A percentile compares a stretch with the other conserved stretches of the same genome.
Evolutionary conservation across 352 stramenopile species (phyloP).

Genomic region (Elongisporangium prolatum): DNA sequence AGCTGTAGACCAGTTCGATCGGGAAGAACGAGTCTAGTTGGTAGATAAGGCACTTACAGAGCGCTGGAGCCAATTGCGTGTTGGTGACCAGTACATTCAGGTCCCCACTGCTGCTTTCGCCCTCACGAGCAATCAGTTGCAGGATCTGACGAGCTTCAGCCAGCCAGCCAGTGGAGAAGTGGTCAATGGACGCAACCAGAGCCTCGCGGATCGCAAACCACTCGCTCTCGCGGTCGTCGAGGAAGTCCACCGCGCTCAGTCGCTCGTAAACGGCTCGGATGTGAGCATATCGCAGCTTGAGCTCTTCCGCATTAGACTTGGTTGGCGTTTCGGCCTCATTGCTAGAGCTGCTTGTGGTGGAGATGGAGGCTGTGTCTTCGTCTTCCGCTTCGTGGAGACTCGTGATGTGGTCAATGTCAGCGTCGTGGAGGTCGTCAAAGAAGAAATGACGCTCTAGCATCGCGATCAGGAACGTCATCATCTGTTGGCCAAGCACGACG

Average conservation of each 20-base stretch:
- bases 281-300: slow-evolving; percentile 41
- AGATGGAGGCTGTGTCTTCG: background rate
- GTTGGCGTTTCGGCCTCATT: background rate
- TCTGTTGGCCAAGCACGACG: slow-evolving; percentile 69
- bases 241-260: slow-evolving; percentile 50
- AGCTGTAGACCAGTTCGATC: slow-evolving; percentile 74
- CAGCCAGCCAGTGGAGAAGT: slow-evolving; percentile 67
- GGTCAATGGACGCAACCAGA: slow-evolving; percentile 67
- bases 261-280: slow-evolving; percentile 83
- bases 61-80: slow-evolving; percentile 67
- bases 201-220: slow-evolving; percentile 66
- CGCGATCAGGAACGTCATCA: slow-evolving; percentile 81
- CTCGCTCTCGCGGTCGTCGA: slow-evolving; percentile 54
- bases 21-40: slow-evolving; percentile 69
- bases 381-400: slow-evolving; percentile 11
- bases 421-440: slow-evolving; percentile 72
- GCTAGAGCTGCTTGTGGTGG: background rate
- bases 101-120: slow-evolving; percentile 9
- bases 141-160: slow-evolving; percentile 56
- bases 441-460: slow-evolving; percentile 85
- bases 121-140: slow-evolving; percentile 28
- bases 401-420: slow-evolving; percentile 66
- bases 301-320: slow-evolving; percentile 2
- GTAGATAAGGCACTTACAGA: slow-evolving; percentile 86
- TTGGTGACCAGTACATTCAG: slow-evolving; percentile 83